A percentile compares a stretch with the other conserved stretches of the same genome.
phyloP scores from a whole-genome alignment of 2,329 filamentous ascomycete species.

The Aspergillus carbonarius region DNA sequence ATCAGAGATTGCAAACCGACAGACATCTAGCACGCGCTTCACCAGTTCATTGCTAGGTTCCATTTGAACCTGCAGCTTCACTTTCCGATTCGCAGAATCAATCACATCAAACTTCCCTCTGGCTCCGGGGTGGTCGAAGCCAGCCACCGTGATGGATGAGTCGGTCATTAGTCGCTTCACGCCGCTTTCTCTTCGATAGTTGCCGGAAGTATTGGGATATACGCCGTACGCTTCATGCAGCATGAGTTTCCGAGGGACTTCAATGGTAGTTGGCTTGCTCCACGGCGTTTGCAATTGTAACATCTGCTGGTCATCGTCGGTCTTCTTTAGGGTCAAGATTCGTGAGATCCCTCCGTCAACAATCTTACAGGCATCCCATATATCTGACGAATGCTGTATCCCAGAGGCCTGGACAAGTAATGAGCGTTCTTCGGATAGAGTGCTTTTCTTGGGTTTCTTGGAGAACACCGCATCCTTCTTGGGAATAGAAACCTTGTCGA shows the following conservation, averaged over 20 bases:
- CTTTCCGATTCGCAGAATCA: conserved; percentile 61
- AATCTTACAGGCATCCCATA: conserved; percentile 71
- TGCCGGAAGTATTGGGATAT: conserved; percentile 53
- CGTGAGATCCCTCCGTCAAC: conserved; percentile 66
- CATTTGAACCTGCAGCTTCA: conserved; percentile 68
- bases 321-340: conserved; percentile 68
- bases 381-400: conserved; percentile 62
- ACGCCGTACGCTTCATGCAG: conserved; percentile 61
- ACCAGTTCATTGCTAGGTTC: conserved; percentile 65
- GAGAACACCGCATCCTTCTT: conserved; percentile 27
- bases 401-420: conserved; percentile 40
- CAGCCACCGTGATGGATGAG: conserved; percentile 45
- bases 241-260: conserved; percentile 58
- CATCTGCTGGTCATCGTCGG: conserved; percentile 62
- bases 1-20: conserved; percentile 63
- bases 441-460: conserved; percentile 27
- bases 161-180: conserved; percentile 47
- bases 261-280: conserved; percentile 68
- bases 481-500: conserved; percentile 45
- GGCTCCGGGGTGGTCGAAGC: conserved; percentile 59
- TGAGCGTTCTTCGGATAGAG: conserved; percentile 23
- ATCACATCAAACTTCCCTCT: conserved; percentile 65
- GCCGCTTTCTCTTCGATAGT: conserved; percentile 54
- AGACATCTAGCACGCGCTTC: conserved; percentile 59
- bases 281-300: conserved; percentile 74